Conservation (phyloP, 345 rosid species). For the Gossypium sturtianum region DNA sequence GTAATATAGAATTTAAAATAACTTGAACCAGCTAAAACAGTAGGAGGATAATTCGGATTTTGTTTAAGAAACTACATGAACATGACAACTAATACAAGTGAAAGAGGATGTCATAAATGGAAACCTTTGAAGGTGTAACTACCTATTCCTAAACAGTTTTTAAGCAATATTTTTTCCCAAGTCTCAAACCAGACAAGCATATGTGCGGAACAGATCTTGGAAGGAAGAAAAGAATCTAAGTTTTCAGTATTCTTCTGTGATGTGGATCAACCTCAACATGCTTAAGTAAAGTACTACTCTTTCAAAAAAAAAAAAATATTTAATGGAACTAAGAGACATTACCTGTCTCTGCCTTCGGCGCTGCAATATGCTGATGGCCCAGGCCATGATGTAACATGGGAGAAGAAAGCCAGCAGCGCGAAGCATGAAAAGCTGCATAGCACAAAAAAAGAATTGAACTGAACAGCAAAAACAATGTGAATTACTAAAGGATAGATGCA, state of each 20-base stretch:
- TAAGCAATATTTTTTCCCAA: background rate
- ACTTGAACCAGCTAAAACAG: background rate
- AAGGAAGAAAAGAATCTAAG: background rate
- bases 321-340: background rate
- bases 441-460: conserved; percentile 5
- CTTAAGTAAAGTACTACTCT: background rate
- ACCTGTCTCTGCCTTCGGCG: conserved; percentile 96
- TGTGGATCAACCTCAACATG: conserved; percentile 4
- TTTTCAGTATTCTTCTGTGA: conserved; percentile 4
- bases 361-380: conserved; percentile 94
- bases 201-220: background rate
- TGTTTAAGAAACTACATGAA: background rate
- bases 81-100: background rate
- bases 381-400: conserved; percentile 98
- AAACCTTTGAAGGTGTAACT: background rate
- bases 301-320: too few species aligned
- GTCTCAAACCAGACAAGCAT: background rate
- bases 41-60: background rate
- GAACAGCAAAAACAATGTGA: conserved; percentile 7
- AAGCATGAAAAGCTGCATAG: conserved; percentile 75
- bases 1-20: background rate
- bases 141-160: background rate
- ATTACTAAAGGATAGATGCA: background rate
- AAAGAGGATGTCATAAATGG: background rate
- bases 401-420: conserved; percentile 94